A percentile compares a stretch with the other conserved stretches of the same genome.
Conservation (phyloP, 495 filamentous ascomycete genomes). For the Delitschia confertaspora region DNA sequence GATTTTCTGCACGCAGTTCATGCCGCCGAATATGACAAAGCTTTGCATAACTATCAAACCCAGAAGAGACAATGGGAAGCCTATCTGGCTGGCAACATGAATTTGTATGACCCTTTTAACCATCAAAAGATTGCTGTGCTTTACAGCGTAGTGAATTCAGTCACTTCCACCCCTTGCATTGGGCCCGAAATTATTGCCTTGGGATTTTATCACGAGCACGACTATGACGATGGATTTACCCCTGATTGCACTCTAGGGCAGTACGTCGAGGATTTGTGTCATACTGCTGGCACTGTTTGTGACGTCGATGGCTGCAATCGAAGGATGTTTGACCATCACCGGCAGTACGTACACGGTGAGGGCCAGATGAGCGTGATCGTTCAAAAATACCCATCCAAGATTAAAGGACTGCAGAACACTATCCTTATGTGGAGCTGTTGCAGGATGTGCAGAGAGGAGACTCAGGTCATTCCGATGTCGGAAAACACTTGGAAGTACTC, state of each 20-base stretch:
- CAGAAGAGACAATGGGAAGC: slow-evolving; percentile 94
- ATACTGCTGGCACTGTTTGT: slow-evolving; percentile 64
- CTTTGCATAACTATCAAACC: slow-evolving; percentile 84
- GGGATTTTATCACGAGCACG: slow-evolving; percentile 87
- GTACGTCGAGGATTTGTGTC: slow-evolving; percentile 87
- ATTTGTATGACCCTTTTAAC: slow-evolving; percentile 84
- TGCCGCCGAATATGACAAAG: slow-evolving; percentile 93
- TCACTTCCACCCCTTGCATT: slow-evolving; percentile 81
- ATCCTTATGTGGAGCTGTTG: slow-evolving; percentile 98
- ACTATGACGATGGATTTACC: slow-evolving; percentile 57
- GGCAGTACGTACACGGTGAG: slow-evolving; percentile 95
- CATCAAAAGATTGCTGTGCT: slow-evolving; percentile 96
- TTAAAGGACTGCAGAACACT: slow-evolving; percentile 61
- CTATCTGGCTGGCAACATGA: slow-evolving; percentile 70
- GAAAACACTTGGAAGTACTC: slow-evolving; percentile 97
- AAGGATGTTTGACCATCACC: slow-evolving; percentile 85
- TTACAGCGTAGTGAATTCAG: slow-evolving; percentile 84
- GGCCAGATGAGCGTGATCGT: slow-evolving; percentile 86
- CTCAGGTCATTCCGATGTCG: slow-evolving; percentile 86
- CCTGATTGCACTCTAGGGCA: slow-evolving; percentile 89
- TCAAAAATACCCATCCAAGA: slow-evolving; percentile 61
- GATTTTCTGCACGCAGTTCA: slow-evolving; percentile 92
- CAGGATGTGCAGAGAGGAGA: slow-evolving; percentile 82
- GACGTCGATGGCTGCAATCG: slow-evolving; percentile 77
- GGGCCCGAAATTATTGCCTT: slow-evolving; percentile 80